Conservation (phyloP, 169 alveolate genomes). For the Neospora caninum region DNA sequence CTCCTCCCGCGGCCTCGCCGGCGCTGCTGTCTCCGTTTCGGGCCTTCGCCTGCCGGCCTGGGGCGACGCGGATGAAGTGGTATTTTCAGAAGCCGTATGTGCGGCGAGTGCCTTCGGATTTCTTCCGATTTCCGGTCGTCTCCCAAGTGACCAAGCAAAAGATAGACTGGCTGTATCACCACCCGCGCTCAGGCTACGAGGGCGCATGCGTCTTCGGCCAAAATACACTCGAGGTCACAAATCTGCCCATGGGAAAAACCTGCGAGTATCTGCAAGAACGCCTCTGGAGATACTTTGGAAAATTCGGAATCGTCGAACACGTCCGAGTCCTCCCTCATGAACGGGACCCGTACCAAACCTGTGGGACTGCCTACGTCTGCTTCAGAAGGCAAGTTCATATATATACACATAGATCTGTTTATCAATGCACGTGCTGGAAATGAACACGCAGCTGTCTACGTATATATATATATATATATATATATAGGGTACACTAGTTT, state of each 20-base stretch:
- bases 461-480: not conserved
- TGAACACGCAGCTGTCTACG: not conserved
- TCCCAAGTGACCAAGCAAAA: not conserved
- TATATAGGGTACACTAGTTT: not conserved
- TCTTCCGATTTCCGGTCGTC: constrained; percentile 5
- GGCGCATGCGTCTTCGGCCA: not conserved
- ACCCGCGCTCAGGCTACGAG: constrained; percentile 73
- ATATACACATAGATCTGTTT: not conserved
- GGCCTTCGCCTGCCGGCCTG: constrained; percentile 35
- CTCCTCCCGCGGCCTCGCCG: not conserved
- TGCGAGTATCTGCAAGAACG: constrained; percentile 90
- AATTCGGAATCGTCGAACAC: constrained; percentile 82
- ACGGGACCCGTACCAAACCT: constrained; percentile 88
- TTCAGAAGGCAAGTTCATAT: constrained; percentile 71
- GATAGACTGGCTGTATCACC: constrained; percentile 74
- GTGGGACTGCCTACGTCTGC: constrained; percentile 83
- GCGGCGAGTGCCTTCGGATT: constrained; percentile 16
- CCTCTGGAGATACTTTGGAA: constrained; percentile 81
- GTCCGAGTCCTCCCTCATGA: constrained; percentile 84
- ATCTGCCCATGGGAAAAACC: constrained; percentile 86
- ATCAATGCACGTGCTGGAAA: not conserved
- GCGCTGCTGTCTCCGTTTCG: not conserved
- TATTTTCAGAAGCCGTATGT: not conserved
- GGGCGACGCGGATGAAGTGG: constrained; percentile 58
- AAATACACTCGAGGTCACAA: constrained; percentile 77